These are phyloP conservation scores for Ophiostoma novo-ulmi DNA, from an alignment of 2,329 filamentous ascomycete genomes.

Conservation along the genomic window DNA sequence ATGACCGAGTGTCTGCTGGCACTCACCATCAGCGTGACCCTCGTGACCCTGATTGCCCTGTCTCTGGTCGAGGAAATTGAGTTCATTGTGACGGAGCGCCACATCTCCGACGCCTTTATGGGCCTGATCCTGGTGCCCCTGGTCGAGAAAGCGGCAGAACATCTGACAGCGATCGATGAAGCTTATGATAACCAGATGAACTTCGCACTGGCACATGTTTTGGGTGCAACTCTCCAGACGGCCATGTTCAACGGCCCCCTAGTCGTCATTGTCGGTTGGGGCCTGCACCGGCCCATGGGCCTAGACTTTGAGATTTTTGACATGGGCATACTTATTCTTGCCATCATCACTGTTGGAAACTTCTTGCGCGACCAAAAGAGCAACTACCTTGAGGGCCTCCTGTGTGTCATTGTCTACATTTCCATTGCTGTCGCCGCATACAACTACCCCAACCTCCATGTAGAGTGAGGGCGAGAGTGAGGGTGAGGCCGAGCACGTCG, in stretches of 20 bases:
- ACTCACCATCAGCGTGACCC: conserved; percentile 57
- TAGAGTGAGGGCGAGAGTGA: background rate
- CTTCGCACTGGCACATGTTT: conserved; percentile 76
- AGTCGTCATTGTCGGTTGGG: conserved; percentile 79
- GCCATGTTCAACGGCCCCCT: conserved; percentile 82
- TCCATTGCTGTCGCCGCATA: conserved; percentile 49
- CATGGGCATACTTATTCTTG: conserved; percentile 71
- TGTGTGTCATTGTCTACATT: conserved; percentile 66
- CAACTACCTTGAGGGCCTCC: conserved; percentile 81
- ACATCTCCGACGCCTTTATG: conserved; percentile 51
- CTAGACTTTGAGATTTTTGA: conserved; percentile 86
- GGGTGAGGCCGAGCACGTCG: conserved; percentile 8
- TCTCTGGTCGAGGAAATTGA: conserved; percentile 69
- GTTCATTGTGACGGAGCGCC: conserved; percentile 44
- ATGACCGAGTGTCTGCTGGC: conserved; percentile 66
- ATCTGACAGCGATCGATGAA: conserved; percentile 78
- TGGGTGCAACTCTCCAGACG: conserved; percentile 84
- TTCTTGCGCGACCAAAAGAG: conserved; percentile 84
- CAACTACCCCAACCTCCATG: conserved; percentile 27
- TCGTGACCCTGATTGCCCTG: conserved; percentile 69
- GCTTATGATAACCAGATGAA: conserved; percentile 77
- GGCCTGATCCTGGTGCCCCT: conserved; percentile 74
- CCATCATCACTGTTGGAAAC: conserved; percentile 80
- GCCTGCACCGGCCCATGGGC: conserved; percentile 63
- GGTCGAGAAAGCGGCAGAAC: conserved; percentile 82